Base-by-base conservation (phyloP, 495 filamentous ascomycete species). In the Sphaerosporella brunnea region DNA sequence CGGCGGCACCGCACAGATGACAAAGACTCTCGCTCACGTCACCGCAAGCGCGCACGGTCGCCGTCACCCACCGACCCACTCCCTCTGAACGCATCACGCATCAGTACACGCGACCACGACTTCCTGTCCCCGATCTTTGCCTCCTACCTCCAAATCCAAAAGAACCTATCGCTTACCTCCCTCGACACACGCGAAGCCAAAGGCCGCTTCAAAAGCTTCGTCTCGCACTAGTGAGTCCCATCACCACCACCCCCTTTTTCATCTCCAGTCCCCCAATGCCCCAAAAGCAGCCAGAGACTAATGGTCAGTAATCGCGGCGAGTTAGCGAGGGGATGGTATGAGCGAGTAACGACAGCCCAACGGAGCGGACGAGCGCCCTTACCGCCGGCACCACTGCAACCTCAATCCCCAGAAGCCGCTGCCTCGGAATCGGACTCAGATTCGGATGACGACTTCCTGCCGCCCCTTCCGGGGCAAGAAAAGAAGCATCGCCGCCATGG, bases 311-410 rank as follows among this genome's bases (percentile, higher is more conserved):
- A 97, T 67, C 78, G 75, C 60, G 84, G 82, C 65, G 86, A 93
- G 69, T 69, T 97, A 46, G 80, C 84, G 1, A 79, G 85, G 62
- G 85, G 86, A 20, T 97, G 90, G 88, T 97, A 97, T 62, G 82
- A 86, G 53, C 79, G 85, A n/a, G 52, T 55, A 23, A 23, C 49
- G 24, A 46, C 28, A 59, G 30, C 23, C 18, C 30, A 39, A n/a
- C 43, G 25, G 13, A 10, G 23, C 24, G 26, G 43, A n/a, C n/a
- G n/a, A n/a, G n/a, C n/a, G n/a, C n/a, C 9, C 18, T 28, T n/a
- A 34, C 4, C 18, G 43, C 25, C 18, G 13, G 13, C 26, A 43
- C 3, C 40, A 26, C 23, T 43, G 11, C 20, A 26, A 23, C 25
- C 25, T 13, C 25, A 25, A 10, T 28, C 43, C 15, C n/a, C 23